phyloP scores from a whole-genome alignment of 2,329 filamentous ascomycete species.

The Cladosporium velox region DNA sequence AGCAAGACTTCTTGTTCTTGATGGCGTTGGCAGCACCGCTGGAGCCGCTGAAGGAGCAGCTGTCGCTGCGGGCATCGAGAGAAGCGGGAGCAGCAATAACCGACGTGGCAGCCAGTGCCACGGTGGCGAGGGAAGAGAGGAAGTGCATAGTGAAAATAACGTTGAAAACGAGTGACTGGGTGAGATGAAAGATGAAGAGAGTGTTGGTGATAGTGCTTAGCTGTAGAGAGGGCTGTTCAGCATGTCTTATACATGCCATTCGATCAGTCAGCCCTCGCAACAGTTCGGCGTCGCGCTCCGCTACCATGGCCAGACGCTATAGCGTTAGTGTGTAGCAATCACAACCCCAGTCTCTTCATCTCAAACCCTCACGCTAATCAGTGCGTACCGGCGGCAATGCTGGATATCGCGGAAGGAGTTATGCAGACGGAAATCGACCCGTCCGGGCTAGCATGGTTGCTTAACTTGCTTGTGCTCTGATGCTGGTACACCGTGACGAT shows the following conservation, averaged over 20 bases:
- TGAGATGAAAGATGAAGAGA: slow-evolving; percentile 11
- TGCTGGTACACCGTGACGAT: background rate
- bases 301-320: slow-evolving; percentile 8
- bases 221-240: background rate
- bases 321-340: background rate
- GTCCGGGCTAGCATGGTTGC: background rate
- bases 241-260: slow-evolving; percentile 8
- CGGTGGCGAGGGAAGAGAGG: slow-evolving; percentile 18
- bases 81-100: slow-evolving; percentile 18
- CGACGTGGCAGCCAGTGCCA: slow-evolving; percentile 20
- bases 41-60: slow-evolving; percentile 38
- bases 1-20: slow-evolving; percentile 35
- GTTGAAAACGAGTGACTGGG: slow-evolving; percentile 19
- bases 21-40: slow-evolving; percentile 28
- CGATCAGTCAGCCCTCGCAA: slow-evolving; percentile 4
- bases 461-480: background rate
- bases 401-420: background rate
- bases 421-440: background rate
- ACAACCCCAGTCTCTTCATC: slow-evolving; percentile 6
- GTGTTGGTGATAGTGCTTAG: slow-evolving; percentile 8
- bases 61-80: slow-evolving; percentile 26
- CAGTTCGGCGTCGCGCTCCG: background rate
- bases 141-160: slow-evolving; percentile 8
- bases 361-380: background rate
- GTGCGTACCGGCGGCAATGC: background rate